These are phyloP conservation scores for Lyophyllum semitale DNA, from an alignment of 768 basidiomycete species.

Conservation along the genomic window DNA sequence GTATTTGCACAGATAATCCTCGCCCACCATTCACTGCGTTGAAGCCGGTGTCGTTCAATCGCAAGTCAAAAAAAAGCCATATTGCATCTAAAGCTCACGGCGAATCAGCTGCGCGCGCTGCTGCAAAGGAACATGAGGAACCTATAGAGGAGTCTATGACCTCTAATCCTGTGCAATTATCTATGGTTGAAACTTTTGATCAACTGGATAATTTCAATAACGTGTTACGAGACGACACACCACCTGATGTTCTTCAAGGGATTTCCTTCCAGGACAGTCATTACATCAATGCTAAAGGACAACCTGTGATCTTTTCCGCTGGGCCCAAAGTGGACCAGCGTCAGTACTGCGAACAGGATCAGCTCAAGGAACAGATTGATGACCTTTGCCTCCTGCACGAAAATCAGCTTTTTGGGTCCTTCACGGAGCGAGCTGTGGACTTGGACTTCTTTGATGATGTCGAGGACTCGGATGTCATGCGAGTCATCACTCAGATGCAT, in stretches of 20 bases:
- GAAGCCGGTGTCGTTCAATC: not conserved
- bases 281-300: not conserved
- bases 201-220: not conserved
- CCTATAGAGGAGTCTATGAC: not conserved
- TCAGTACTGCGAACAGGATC: not conserved
- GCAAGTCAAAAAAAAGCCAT: not conserved
- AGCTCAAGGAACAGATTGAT: too few relatives aligned
- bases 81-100: not conserved
- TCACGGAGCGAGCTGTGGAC: not conserved
- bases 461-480: not conserved
- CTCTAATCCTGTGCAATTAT: not conserved
- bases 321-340: not conserved
- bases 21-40: not conserved
- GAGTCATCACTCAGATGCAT: not conserved
- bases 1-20: not conserved
- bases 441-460: not conserved
- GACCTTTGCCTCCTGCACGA: too few relatives aligned
- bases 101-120: too few relatives aligned
- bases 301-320: not conserved
- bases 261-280: not conserved
- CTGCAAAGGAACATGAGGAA: not conserved
- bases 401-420: too few relatives aligned
- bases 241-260: not conserved
- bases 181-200: not conserved
- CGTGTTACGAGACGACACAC: not conserved